Base-by-base conservation (phyloP, 208 protist genomes). In the Novymonas esmeraldas region DNA sequence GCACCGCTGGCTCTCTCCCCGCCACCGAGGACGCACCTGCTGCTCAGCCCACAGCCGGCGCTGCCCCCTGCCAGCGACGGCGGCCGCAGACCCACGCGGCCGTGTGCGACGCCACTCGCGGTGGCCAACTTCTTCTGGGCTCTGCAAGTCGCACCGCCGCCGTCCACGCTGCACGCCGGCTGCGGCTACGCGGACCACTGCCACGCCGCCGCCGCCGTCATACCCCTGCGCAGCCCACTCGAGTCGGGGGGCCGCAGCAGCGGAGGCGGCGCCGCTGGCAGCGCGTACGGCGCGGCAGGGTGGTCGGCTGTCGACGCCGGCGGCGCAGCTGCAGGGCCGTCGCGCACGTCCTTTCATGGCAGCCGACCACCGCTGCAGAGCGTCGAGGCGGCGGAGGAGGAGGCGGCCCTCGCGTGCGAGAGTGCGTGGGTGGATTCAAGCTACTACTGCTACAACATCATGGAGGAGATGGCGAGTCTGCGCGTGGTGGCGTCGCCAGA, bases 361-460 rank as follows among this genome's bases (percentile, higher is more conserved):
- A 39, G n/a, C 28, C 7, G 20, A 6, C 58, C 51, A 7, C 52
- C 39, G 20, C 64, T 22, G n/a, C 31, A n/a, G 33, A 6, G 22
- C 26, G 11, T 7, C 28, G 58, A 18, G 6, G 58, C 20, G 44
- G 20, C 58, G 41, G 74, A 79, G 51, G 64, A 73, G 52, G 66
- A 54, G 14, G 74, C 54, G 1, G 68, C 54, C 22, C 69, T 75
- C 28, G 62, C 64, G 14, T 75, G 74, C 62, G 51, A 75, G 31
- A 71, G 64, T 22, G 67, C 74, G n/a, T 79, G 70, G 67, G 63
- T 75, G 55, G 64, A 79, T 33, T 71, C 67, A 11, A 64, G 41
- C 44, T 79, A 70, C 57, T 75, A 79, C 45, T 79, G 67, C 50
- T 79, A 79, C 63, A 74, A 73, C 52, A 64, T 79, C 18, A 64